Evolutionary conservation across 2,329 filamentous ascomycete species (phyloP).

Genomic region (Neurospora sp.): DNA sequence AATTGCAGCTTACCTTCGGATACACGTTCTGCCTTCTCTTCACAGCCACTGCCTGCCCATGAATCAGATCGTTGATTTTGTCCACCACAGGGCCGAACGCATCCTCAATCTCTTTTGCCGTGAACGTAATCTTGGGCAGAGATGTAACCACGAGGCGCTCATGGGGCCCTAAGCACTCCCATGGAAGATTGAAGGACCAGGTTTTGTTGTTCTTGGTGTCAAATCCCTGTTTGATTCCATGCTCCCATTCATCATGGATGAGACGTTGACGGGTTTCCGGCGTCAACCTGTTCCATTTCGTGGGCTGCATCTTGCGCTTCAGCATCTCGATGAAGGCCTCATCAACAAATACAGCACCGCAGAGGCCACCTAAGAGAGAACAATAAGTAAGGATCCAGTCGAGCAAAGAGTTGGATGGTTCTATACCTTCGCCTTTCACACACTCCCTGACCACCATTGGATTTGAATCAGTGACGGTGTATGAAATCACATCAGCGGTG

Average conservation of each 20-base stretch:
- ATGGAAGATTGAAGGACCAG: constrained; percentile 9
- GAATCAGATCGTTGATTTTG: constrained; percentile 15
- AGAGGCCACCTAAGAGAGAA: constrained; percentile 22
- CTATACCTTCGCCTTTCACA: constrained; percentile 27
- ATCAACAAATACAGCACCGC: constrained; percentile 32
- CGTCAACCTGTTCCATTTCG: neutral
- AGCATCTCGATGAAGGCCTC: constrained; percentile 25
- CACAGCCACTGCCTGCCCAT: constrained; percentile 17
- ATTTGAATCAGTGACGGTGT: constrained; percentile 14
- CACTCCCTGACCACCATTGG: constrained; percentile 27
- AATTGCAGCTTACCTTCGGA: constrained; percentile 17
- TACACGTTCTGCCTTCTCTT: neutral
- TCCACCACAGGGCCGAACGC: constrained; percentile 4
- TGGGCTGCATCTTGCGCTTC: constrained; percentile 11
- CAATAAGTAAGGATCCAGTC: no score
- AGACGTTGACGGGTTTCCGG: neutral
- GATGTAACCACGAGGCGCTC: neutral
- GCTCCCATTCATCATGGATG: constrained; percentile 18
- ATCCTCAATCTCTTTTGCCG: neutral
- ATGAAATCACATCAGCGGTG: constrained; percentile 30
- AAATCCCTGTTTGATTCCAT: constrained; percentile 18
- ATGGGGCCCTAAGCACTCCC: constrained; percentile 1
- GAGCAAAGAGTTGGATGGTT: no score
- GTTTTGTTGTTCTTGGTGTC: neutral
- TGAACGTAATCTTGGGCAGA: constrained; percentile 4